Evolutionary conservation across 495 filamentous ascomycete genomes (phyloP).

Genomic region (Halenospora varia): DNA sequence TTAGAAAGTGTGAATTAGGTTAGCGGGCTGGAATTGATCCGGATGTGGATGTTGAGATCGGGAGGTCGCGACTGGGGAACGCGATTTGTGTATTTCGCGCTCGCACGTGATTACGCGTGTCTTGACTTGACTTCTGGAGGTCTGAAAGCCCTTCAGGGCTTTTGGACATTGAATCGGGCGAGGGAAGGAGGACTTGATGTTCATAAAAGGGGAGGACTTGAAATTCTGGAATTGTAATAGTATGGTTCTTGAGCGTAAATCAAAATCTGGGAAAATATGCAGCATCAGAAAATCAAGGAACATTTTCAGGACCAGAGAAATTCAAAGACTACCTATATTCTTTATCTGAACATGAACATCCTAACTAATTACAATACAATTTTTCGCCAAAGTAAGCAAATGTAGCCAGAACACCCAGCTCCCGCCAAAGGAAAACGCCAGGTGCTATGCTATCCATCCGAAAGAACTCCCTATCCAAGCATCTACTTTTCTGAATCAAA

Average conservation of each 20-base stretch:
- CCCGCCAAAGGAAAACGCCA: constrained; percentile 15
- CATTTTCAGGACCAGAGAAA: not conserved
- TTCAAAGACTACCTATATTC: not conserved
- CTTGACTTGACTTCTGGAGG: not conserved
- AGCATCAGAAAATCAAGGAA: not conserved
- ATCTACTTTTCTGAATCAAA: not conserved
- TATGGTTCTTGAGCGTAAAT: not conserved
- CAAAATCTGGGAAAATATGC: not conserved
- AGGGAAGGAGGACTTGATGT: not conserved
- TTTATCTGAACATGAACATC: not conserved
- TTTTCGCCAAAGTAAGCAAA: not conserved
- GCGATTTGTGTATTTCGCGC: constrained; percentile 6
- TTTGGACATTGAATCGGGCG: not conserved
- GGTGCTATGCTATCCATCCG: constrained; percentile 16
- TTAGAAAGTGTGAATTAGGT: not conserved
- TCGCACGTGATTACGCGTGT: constrained; percentile 9
- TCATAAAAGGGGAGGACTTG: not conserved
- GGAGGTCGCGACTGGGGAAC: not conserved
- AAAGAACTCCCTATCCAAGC: constrained; percentile 3
- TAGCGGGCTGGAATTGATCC: not conserved
- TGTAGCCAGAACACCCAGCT: constrained; percentile 12
- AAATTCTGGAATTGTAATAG: not conserved
- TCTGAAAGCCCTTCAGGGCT: not conserved
- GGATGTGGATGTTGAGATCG: not conserved
- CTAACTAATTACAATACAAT: constrained; percentile 19